Evolutionary conservation across 495 filamentous ascomycete genomes (phyloP), one percentile per base, ranked within the genome.

Genomic region (Cercophora samala): DNA sequence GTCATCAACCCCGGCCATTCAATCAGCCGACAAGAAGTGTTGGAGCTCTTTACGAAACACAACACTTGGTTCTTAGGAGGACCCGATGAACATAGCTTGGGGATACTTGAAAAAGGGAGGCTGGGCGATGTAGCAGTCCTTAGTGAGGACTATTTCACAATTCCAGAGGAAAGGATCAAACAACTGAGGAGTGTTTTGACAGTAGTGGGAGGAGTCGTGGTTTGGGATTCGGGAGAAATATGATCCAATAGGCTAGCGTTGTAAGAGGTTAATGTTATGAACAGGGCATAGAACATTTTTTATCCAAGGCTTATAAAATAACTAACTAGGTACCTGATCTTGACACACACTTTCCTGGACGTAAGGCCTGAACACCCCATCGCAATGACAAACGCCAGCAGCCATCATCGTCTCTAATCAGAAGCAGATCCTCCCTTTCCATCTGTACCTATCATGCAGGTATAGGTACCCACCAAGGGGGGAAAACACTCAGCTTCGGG

Each of bases 11-110:
- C 63, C 1, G 72, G 70, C 3, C 72, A 75, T 63, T 42, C 37
- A 42, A 62, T 69, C 5, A 72, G 52, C 3, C 60, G 74, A 9
- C 62, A 66, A 19, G 72, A 75, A 63, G 58, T 66, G 37, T 54
- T 75, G 61, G 19, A 60, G 22, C 24, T 72, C 19, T 75, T 74
- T 58, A 75, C 74, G 4, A 64, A 65, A 21, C 63, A 60, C n/a
- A 74, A 75, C 22, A 71, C 66, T 26, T 75, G 73, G 73, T 75
- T 75, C 56, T 62, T 75, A 2, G 73, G 73, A 2, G 72, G 72
- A 22, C 55, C 62, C 17, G 73, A 75, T 46, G 72, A 74, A 64
- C 37, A 42, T 26, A 64, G 58, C 17, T 55, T 75, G 9, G 72
- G 74, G 0, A 26, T 73, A 1, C 53, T 75, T 18, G 72, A 75